These are phyloP conservation scores for Epichloe typhina DNA, from an alignment of 2,329 filamentous ascomycete species.

Conservation along the genomic window DNA sequence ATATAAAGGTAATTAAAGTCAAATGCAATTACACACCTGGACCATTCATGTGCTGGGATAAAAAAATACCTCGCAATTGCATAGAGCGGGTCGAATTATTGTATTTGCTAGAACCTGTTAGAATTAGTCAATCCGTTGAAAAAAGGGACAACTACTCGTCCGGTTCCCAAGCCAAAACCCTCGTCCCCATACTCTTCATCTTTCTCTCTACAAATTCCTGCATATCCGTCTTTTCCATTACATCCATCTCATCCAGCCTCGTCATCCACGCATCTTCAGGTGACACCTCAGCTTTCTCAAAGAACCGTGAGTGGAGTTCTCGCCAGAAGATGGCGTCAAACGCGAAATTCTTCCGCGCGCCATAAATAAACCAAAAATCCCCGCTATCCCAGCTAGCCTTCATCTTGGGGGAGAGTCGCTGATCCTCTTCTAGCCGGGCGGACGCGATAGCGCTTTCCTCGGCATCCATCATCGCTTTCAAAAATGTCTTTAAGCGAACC, in stretches of 20 bases:
- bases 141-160: neutral
- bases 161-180: neutral
- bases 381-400: slow-evolving; percentile 22
- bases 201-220: slow-evolving; percentile 10
- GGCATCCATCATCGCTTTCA: slow-evolving; percentile 17
- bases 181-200: slow-evolving; percentile 5
- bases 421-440: neutral
- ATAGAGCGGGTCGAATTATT: no score
- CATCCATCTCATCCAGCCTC: slow-evolving; percentile 11
- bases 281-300: slow-evolving; percentile 10
- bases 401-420: slow-evolving; percentile 20
- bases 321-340: slow-evolving; percentile 26
- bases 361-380: slow-evolving; percentile 21
- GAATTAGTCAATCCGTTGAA: no score
- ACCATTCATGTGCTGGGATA: no score
- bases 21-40: no score
- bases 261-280: no score
- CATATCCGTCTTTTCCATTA: no score
- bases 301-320: slow-evolving; percentile 21
- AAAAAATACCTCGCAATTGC: no score
- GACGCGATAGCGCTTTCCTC: slow-evolving; percentile 13
- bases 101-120: no score
- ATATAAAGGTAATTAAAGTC: no score
- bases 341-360: slow-evolving; percentile 22
- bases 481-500: slow-evolving; percentile 18